Evolutionary conservation across 176 grass and related monocot species (phyloP).

Genomic region (Saccharum officinarum): DNA sequence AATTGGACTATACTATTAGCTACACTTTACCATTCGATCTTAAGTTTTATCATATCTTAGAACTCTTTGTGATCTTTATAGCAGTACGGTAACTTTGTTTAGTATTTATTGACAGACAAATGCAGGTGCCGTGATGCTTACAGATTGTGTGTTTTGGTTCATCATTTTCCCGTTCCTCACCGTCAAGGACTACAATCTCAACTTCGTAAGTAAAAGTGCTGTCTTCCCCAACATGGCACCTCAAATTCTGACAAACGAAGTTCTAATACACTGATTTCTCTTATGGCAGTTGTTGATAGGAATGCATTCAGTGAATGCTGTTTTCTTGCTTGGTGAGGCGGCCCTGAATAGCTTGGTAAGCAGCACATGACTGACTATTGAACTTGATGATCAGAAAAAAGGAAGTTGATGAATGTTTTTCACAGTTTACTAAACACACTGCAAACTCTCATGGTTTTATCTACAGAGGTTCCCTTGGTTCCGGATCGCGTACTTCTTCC

Average conservation of each 20-base stretch:
- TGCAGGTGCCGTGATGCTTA: slow-evolving; percentile 94
- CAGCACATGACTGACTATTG: not conserved
- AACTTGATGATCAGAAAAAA: not conserved
- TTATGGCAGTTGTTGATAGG: slow-evolving; percentile 66
- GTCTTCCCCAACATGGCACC: not conserved
- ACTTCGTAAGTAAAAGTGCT: slow-evolving; percentile 61
- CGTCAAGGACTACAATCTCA: slow-evolving; percentile 81
- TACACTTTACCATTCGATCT: not conserved
- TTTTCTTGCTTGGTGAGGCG: slow-evolving; percentile 84
- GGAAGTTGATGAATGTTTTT: not conserved
- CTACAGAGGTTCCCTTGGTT: slow-evolving; percentile 87
- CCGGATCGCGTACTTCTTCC: slow-evolving; percentile 80
- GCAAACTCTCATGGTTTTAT: not conserved
- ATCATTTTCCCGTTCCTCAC: slow-evolving; percentile 96
- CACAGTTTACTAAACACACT: not conserved
- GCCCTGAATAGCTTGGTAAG: slow-evolving; percentile 86
- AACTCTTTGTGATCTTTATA: slow-evolving; percentile 4
- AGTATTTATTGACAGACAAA: slow-evolving; percentile 60
- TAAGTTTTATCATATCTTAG: not conserved
- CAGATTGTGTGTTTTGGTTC: slow-evolving; percentile 98
- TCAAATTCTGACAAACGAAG: not conserved
- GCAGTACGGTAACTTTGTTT: not conserved
- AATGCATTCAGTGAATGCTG: slow-evolving; percentile 92
- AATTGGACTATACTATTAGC: not conserved
- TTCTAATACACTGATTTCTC: not conserved